A percentile compares a stretch with the other conserved stretches of the same genome.
Conservation (phyloP, 495 filamentous ascomycete genomes). For the Glutinoglossum americanum region DNA sequence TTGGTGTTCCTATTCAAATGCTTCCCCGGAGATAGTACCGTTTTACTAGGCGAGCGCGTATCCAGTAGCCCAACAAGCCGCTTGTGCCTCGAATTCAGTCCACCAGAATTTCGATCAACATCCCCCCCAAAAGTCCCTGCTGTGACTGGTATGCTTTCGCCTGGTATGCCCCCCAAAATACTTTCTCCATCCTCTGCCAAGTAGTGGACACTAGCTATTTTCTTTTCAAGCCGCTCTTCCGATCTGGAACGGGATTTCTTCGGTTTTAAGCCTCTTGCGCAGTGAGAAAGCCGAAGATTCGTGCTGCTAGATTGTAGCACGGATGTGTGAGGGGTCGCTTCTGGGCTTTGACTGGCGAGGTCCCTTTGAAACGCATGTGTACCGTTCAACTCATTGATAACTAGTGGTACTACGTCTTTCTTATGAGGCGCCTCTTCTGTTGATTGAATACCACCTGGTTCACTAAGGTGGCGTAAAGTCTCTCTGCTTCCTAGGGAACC, state of each 20-base stretch:
- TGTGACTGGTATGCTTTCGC: not conserved
- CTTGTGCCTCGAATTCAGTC: not conserved
- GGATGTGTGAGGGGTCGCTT: not conserved
- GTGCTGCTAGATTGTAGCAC: not conserved
- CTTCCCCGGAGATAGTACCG: constrained; percentile 7
- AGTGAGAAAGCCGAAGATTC: not conserved
- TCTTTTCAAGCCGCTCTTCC: constrained; percentile 21
- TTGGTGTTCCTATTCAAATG: not conserved
- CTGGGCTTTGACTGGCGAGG: no score
- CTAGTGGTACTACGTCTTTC: not conserved
- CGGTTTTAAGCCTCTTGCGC: not conserved
- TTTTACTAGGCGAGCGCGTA: constrained; percentile 15
- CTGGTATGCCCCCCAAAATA: not conserved
- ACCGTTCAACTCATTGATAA: not conserved
- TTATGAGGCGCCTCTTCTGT: not conserved
- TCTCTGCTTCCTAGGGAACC: no score
- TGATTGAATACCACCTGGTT: not conserved
- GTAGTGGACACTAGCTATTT: constrained; percentile 1
- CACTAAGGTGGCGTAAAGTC: not conserved
- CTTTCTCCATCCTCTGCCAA: constrained; percentile 1
- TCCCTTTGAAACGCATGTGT: not conserved
- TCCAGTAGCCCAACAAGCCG: constrained; percentile 20
- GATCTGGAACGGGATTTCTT: constrained; percentile 7
- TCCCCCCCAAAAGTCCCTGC: not conserved
- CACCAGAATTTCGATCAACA: not conserved